Conservation (phyloP, 2,329 filamentous ascomycete species). For the Diaporthe aspalathi region DNA sequence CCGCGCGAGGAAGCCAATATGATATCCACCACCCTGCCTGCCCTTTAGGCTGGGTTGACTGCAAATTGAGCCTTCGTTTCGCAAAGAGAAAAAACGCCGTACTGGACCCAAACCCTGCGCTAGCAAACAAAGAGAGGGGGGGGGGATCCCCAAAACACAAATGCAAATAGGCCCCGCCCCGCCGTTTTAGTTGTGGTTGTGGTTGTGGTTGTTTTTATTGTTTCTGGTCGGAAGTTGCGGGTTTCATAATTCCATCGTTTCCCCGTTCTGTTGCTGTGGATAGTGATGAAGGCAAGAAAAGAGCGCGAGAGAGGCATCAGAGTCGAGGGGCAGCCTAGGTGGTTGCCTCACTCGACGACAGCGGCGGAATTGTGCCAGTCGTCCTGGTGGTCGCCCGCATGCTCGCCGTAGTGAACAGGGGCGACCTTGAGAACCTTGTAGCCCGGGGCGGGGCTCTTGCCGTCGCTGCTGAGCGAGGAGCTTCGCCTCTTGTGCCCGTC, state of each 20-base stretch:
- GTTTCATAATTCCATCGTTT: neutral
- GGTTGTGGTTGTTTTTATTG: no score
- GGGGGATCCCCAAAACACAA: neutral
- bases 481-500: conserved; percentile 59
- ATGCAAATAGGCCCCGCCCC: neutral
- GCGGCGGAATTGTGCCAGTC: conserved; percentile 64
- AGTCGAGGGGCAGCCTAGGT: neutral
- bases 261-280: neutral
- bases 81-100: conserved; percentile 5
- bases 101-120: conserved; percentile 11
- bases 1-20: neutral
- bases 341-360: conserved; percentile 49
- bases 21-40: neutral
- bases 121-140: neutral
- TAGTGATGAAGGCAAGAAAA: neutral
- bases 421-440: conserved; percentile 72
- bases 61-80: neutral
- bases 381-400: conserved; percentile 65
- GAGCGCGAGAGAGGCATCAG: neutral
- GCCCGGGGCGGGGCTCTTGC: conserved; percentile 49
- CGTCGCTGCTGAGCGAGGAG: conserved; percentile 63
- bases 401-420: conserved; percentile 73
- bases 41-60: neutral
- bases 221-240: neutral
- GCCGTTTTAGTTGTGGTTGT: no score